phyloP scores from a whole-genome alignment of 768 basidiomycete genomes.

The Lanmaoa rubissima region DNA sequence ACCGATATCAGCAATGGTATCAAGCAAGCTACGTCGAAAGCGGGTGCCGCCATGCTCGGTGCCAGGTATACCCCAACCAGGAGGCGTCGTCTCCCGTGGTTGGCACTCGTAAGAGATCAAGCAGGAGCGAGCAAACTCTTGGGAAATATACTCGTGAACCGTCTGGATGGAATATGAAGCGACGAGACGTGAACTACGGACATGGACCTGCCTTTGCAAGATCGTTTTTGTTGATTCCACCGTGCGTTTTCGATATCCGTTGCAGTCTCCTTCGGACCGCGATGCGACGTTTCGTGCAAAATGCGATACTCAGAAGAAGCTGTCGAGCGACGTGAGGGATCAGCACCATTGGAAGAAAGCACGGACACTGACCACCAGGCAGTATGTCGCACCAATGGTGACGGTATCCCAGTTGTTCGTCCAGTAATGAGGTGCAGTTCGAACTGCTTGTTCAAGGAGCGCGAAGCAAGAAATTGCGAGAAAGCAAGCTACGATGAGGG shows the following conservation, averaged over 20 bases:
- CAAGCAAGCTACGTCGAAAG: conserved; percentile 67
- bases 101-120: conserved; percentile 68
- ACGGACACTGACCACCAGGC: conserved; percentile 55
- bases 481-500: conserved; percentile 50
- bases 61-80: conserved; percentile 76
- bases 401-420: conserved; percentile 64
- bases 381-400: conserved; percentile 69
- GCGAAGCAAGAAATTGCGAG: conserved; percentile 62
- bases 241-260: conserved; percentile 62
- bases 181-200: not conserved
- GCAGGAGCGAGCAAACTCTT: conserved; percentile 76
- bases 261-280: conserved; percentile 63
- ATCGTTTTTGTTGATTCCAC: conserved; percentile 50
- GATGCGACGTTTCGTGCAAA: conserved; percentile 68
- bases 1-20: conserved; percentile 73
- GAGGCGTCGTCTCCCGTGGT: conserved; percentile 62
- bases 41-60: conserved; percentile 58
- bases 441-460: conserved; percentile 69
- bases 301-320: conserved; percentile 56
- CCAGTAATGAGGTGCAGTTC: conserved; percentile 60
- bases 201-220: conserved; percentile 52
- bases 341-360: not conserved
- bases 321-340: conserved; percentile 22
- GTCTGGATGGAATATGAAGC: conserved; percentile 37
- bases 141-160: conserved; percentile 64